Base-by-base conservation (phyloP, 768 basidiomycete genomes). In the Kwoniella mangroviensis region DNA sequence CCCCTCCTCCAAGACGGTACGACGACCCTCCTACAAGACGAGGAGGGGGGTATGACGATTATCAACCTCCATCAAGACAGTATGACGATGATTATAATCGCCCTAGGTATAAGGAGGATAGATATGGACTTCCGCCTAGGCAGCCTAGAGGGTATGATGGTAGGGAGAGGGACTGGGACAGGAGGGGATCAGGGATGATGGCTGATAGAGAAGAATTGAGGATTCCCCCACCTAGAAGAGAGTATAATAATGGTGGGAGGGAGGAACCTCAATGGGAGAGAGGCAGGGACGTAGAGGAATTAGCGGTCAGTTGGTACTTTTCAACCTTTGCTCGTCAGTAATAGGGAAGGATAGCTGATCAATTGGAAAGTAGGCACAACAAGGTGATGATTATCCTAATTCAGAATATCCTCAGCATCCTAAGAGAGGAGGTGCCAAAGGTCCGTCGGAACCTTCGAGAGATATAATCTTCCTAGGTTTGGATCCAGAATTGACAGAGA, bases 401-500 rank as follows among this genome's bases (percentile, higher is more conserved):
- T 26, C 62, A 15, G 52, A 60, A 4, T 28, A 45, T 45, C 58
- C 17, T 28, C 51, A 60, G 26, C 26, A 51, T 4, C 24, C 42
- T 53, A 54, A 56, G 41, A 26, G 68, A 49, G 58, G 58, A 7
- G 62, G 68, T 22, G 40, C 59, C 22, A 42, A 74, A 70, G 42
- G 52, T 21, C 24, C 90, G 92, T 40, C 93, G 91, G 92, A 93
- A 82, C 90, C 92, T 57, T 94, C 92, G 64, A 92, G 90, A 55
- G 94, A 98, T 85, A 92, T 98, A 81, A 96, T 97, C 79, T 96
- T 97, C 84, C 89, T 98, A 71, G 94, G 94, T 66, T 84, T 98
- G 68, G 94, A 97, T 83, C 89, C 90, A 67, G 93, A 94, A 83
- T 92, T 95, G 79, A 91, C 90, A 64, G 94, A 97, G 86, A 89